These are phyloP conservation scores for Umbelopsis sp. DNA, from an alignment of 192 early-diverging fungal genomes.

Conservation along the genomic window DNA sequence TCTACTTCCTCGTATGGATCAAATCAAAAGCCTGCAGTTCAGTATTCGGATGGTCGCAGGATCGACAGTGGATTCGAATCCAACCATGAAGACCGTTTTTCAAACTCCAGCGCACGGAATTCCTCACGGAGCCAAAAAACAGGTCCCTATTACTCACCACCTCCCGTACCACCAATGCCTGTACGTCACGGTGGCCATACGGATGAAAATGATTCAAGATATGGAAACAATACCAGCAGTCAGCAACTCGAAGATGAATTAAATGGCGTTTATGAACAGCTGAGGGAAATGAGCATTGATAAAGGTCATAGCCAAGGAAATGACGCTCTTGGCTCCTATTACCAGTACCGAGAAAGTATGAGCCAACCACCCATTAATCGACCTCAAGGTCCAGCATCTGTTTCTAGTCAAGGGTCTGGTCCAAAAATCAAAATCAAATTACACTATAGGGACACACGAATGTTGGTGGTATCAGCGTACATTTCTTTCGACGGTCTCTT, in stretches of 20 bases:
- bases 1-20: conserved; percentile 25
- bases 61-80: conserved; percentile 44
- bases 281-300: conserved; percentile 1
- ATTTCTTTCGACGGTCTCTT: conserved; percentile 49
- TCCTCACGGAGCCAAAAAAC: conserved; percentile 27
- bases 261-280: conserved; percentile 2
- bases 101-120: conserved; percentile 22
- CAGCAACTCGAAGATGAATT: conserved; percentile 12
- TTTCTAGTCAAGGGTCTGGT: neutral
- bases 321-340: neutral
- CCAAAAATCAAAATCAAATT: conserved; percentile 54
- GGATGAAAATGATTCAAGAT: neutral
- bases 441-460: conserved; percentile 62
- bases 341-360: neutral
- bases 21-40: neutral
- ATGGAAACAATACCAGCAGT: neutral
- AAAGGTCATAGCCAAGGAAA: neutral
- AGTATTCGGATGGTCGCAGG: conserved; percentile 26
- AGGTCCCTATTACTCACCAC: conserved; percentile 14
- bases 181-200: neutral
- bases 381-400: neutral
- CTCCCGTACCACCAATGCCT: conserved; percentile 39
- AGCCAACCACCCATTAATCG: neutral
- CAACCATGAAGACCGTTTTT: conserved; percentile 29
- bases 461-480: conserved; percentile 50